A percentile compares a stretch with the other conserved stretches of the same genome.
These are phyloP conservation scores for Calonectria pseudoreteaudii DNA, from an alignment of 2,329 filamentous ascomycete species.

Conservation along the genomic window DNA sequence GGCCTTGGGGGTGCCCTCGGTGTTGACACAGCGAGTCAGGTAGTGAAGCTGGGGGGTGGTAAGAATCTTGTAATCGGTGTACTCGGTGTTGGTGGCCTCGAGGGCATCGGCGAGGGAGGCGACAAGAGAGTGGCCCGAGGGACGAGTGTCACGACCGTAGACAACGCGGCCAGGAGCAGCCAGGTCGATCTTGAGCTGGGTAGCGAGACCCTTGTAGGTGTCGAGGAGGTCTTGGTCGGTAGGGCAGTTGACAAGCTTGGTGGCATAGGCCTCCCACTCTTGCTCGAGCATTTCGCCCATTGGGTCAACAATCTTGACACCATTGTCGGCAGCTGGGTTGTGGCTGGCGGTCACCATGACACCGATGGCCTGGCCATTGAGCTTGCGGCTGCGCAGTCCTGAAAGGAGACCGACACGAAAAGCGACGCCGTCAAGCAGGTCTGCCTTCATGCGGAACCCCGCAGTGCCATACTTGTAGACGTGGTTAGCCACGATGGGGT, in stretches of 20 bases:
- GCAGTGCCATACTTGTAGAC: constrained; percentile 75
- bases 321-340: constrained; percentile 91
- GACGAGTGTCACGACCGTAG: constrained; percentile 91
- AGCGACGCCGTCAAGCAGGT: constrained; percentile 90
- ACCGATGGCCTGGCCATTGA: constrained; percentile 90
- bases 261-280: constrained; percentile 93
- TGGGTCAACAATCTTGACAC: constrained; percentile 95
- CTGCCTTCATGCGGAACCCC: constrained; percentile 77
- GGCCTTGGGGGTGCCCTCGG: constrained; percentile 84
- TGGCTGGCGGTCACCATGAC: constrained; percentile 97
- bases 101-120: constrained; percentile 83
- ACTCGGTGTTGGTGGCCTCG: constrained; percentile 78
- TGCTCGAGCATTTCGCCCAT: constrained; percentile 98
- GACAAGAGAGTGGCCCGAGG: constrained; percentile 88
- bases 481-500: constrained; percentile 68
- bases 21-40: constrained; percentile 93
- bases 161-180: constrained; percentile 81
- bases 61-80: constrained; percentile 87
- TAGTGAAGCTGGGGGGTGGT: constrained; percentile 99
- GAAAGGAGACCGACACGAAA: constrained; percentile 93
- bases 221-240: constrained; percentile 80
- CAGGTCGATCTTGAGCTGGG: constrained; percentile 81
- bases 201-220: constrained; percentile 80
- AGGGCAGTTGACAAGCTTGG: constrained; percentile 86
- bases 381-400: constrained; percentile 87